Percentiles rank a stretch among this genome's conserved stretches.
These are phyloP conservation scores for Lepidium africanum DNA, from an alignment of 345 rosid species.

Conservation along the genomic window DNA sequence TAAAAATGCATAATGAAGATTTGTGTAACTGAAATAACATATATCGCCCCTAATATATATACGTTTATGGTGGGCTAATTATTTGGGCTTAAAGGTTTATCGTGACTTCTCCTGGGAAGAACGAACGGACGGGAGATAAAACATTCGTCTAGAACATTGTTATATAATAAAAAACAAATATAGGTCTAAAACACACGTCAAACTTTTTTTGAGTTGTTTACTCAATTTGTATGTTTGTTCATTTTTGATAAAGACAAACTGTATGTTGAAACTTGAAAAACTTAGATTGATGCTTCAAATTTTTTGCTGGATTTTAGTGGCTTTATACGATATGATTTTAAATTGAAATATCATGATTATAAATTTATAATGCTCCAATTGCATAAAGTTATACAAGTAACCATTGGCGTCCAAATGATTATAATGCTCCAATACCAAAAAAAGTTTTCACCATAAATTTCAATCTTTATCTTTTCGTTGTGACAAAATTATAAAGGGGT, in stretches of 20 bases:
- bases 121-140: neutral
- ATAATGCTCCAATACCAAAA: neutral
- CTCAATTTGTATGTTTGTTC: neutral
- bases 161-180: neutral
- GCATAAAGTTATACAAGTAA: conserved; percentile 6
- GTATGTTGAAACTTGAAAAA: neutral
- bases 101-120: neutral
- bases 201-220: neutral
- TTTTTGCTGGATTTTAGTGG: neutral
- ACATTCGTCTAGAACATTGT: neutral
- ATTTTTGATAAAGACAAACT: too few relatives aligned
- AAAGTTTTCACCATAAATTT: too few relatives aligned
- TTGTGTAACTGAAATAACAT: too few relatives aligned
- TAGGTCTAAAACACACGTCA: neutral
- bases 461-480: neutral
- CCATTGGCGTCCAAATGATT: neutral
- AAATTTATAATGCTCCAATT: too few relatives aligned
- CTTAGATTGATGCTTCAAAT: neutral
- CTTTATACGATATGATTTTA: too few relatives aligned
- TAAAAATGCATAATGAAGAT: too few relatives aligned
- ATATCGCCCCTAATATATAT: too few relatives aligned
- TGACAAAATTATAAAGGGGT: too few relatives aligned
- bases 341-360: too few relatives aligned
- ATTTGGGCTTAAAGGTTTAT: neutral
- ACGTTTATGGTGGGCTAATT: neutral